Evolutionary conservation across 352 stramenopile species (phyloP).

Genomic region (Pythium dissimile): DNA sequence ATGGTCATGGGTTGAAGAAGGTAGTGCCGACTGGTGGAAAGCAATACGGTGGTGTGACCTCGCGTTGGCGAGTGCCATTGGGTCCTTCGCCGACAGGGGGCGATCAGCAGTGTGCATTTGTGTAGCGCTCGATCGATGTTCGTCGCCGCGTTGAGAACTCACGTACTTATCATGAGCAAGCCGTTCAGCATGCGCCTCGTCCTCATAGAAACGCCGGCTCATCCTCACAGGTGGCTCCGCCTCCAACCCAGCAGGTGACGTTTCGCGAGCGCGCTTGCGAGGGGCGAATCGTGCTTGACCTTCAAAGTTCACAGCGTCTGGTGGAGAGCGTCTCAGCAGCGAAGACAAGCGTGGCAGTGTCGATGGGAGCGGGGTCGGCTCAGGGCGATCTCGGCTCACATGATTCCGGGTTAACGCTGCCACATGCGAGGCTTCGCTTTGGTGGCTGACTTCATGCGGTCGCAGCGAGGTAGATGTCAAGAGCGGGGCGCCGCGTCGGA

Average conservation of each 20-base stretch:
- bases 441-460: not conserved
- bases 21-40: too few species aligned
- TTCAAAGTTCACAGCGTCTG: conserved; percentile 1
- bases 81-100: too few species aligned
- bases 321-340: conserved; percentile 11
- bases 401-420: too few species aligned
- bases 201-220: conserved; percentile 7
- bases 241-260: not conserved
- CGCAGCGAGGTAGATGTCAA: not conserved
- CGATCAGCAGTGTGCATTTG: too few species aligned
- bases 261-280: conserved; percentile 14
- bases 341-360: conserved; percentile 16
- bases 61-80: too few species aligned
- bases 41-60: too few species aligned
- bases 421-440: too few species aligned
- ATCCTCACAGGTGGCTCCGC: not conserved
- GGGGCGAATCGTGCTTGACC: conserved; percentile 5
- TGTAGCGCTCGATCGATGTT: not conserved
- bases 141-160: not conserved
- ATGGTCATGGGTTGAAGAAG: too few species aligned
- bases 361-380: not conserved
- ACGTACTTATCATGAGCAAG: too few species aligned
- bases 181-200: conserved; percentile 1
- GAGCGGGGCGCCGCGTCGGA: not conserved
- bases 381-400: not conserved